A percentile compares a stretch with the other conserved stretches of the same genome.
Conservation (phyloP, 345 rosid species). For the Populus pruinosa region DNA sequence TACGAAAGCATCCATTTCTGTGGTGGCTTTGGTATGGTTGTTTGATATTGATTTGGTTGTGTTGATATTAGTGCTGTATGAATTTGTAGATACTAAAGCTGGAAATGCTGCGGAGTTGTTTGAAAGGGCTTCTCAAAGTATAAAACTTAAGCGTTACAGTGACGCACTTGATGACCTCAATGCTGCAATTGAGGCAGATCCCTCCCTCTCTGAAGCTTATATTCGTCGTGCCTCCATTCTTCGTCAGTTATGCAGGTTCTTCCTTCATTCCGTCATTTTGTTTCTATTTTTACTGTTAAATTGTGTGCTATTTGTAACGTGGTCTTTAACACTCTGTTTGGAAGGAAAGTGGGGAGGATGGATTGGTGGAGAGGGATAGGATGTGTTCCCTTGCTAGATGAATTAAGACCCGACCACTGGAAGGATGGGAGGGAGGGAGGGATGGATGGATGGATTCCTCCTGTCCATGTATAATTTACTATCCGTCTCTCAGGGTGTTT, state of each 20-base stretch:
- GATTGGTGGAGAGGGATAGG: neutral
- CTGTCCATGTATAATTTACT: too few relatives aligned
- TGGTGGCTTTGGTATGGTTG: neutral
- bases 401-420: too few relatives aligned
- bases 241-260: slow-evolving; percentile 88
- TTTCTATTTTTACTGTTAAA: neutral
- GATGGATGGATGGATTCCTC: too few relatives aligned
- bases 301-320: neutral
- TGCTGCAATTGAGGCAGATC: slow-evolving; percentile 91
- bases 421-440: too few relatives aligned
- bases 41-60: neutral
- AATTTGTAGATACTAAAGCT: slow-evolving; percentile 53
- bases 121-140: slow-evolving; percentile 72
- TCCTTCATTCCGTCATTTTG: neutral
- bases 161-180: slow-evolving; percentile 91
- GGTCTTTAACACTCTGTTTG: neutral
- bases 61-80: neutral
- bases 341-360: neutral
- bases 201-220: slow-evolving; percentile 83
- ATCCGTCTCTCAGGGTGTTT: too few relatives aligned
- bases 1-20: too few relatives aligned
- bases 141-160: slow-evolving; percentile 71
- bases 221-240: slow-evolving; percentile 71
- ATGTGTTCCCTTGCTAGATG: neutral
- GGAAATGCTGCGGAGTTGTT: slow-evolving; percentile 65